Base-by-base conservation (phyloP, 306 rosid species). In the Hippophae rhamnoides region DNA sequence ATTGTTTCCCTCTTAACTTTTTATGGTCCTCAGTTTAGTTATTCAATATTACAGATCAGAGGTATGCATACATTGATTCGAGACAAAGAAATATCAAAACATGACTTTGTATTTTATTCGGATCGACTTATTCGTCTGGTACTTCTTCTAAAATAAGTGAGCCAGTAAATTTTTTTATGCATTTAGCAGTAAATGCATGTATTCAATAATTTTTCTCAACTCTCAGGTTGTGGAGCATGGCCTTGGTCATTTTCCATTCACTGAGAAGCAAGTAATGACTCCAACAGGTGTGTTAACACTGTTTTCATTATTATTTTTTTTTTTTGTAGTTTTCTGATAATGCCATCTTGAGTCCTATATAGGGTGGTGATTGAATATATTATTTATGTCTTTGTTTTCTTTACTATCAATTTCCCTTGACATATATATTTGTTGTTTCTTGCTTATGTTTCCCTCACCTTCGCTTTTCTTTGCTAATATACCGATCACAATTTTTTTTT, bases 21-120 rank as follows among this genome's bases (percentile, higher is more conserved):
- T 10, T 48, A 9, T 61, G 47, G 47, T 61, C 68, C 67, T 69
- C 64, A 64, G 58, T 70, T 48, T 62, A 58, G 63, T 64, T 79
- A 5, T 69, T 62, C 71, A 74, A 49, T 69, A 58, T 76, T 74
- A 50, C 89, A 92, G 99, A 85, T 88, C 60, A 81, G 99, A 69
- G 99, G 99, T 43, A 92, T 88, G 96, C 99, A 92, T 76, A 92
- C 96, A 14, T 72, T 92, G 79, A 92, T 92, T 69, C 86, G 99
- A 63, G 96, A 88, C 72, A 67, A 40, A 47, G 95, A 92, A 10
- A 88, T 92, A 80, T 92, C 96, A 31, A 92, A 92, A 76, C 96
- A 87, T 71, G 95, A 92, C 69, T 92, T 87, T 64, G 86, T 87
- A 47, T 92, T 92, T 83, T 92, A 92, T 73, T 92, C 98, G 4